Percentiles rank a stretch among this genome's conserved stretches.
These are phyloP conservation scores for Lotmaria passim DNA, from an alignment of 208 protist species.

Conservation along the genomic window DNA sequence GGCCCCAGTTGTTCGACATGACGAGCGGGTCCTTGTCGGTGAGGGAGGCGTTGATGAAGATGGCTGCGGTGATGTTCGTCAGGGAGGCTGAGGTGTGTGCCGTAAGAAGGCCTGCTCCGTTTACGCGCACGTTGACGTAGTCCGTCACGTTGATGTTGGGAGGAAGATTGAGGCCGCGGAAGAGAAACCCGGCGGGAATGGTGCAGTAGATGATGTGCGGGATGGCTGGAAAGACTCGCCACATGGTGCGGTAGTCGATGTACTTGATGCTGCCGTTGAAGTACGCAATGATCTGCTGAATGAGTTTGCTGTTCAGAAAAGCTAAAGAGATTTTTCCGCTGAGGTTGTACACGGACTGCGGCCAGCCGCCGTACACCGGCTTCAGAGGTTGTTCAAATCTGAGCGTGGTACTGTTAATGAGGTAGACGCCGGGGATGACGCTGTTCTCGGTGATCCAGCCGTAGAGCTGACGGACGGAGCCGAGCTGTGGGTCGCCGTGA, in stretches of 20 bases:
- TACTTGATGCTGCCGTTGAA: background rate
- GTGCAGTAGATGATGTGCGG: slow-evolving; percentile 20
- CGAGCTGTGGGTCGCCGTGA: background rate
- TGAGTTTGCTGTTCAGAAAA: background rate
- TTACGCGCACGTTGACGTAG: slow-evolving; percentile 8
- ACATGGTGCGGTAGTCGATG: slow-evolving; percentile 6
- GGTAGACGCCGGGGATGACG: slow-evolving; percentile 20
- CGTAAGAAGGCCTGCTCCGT: background rate
- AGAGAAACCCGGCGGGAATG: slow-evolving; percentile 3
- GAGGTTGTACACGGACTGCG: background rate
- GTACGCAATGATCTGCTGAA: background rate
- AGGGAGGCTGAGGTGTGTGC: background rate
- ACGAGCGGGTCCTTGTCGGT: slow-evolving; percentile 14
- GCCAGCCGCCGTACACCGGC: slow-evolving; percentile 13
- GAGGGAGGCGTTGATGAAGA: slow-evolving; percentile 13
- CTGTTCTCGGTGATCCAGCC: slow-evolving; percentile 18
- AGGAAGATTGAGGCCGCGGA: background rate
- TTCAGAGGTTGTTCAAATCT: slow-evolving; percentile 9
- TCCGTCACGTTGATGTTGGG: background rate
- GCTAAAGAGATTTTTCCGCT: too few relatives aligned
- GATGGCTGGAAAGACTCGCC: background rate
- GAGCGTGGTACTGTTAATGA: slow-evolving; percentile 9
- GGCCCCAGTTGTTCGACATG: slow-evolving; percentile 35
- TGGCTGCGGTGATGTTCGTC: slow-evolving; percentile 1
- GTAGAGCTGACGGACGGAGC: background rate